Evolutionary conservation across 2,329 filamentous ascomycete genomes (phyloP).

Genomic region (Penicillium aurantiogriseum): DNA sequence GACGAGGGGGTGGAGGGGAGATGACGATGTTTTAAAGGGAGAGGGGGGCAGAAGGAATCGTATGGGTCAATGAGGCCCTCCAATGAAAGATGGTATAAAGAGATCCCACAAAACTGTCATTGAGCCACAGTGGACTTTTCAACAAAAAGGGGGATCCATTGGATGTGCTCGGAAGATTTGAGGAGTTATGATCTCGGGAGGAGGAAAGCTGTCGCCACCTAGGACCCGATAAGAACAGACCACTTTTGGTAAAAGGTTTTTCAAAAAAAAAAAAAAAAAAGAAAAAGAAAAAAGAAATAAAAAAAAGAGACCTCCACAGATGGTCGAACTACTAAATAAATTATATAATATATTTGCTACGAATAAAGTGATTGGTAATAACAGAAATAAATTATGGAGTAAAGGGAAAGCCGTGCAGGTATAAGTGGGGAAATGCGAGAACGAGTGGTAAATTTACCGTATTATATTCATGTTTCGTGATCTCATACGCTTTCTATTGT

Average conservation of each 20-base stretch:
- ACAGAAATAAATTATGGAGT: slow-evolving; percentile 17
- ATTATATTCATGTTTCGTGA: not conserved
- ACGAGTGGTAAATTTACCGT: not conserved
- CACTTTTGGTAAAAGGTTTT: not conserved
- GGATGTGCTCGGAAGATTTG: slow-evolving; percentile 13
- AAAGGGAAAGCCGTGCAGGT: slow-evolving; percentile 11
- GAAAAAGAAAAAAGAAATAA: too few relatives aligned
- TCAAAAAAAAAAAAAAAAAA: not conserved
- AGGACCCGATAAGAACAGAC: slow-evolving; percentile 17
- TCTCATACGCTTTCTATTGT: not conserved
- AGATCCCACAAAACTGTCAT: slow-evolving; percentile 18
- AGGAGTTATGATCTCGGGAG: not conserved
- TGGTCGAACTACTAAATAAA: not conserved
- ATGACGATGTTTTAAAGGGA: slow-evolving; percentile 20
- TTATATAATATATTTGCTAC: not conserved
- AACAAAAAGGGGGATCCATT: slow-evolving; percentile 1
- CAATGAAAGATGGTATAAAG: slow-evolving; percentile 18
- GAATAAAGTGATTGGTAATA: slow-evolving; percentile 21
- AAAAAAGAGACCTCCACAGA: not conserved
- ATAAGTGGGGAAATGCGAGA: slow-evolving; percentile 15
- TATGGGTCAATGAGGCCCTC: slow-evolving; percentile 20
- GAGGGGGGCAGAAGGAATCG: slow-evolving; percentile 19
- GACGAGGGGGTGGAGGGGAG: slow-evolving; percentile 23
- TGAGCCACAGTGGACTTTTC: slow-evolving; percentile 20
- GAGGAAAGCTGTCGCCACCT: slow-evolving; percentile 16